phyloP scores from a whole-genome alignment of 164 flowering plant species.

The Annona cherimola region DNA sequence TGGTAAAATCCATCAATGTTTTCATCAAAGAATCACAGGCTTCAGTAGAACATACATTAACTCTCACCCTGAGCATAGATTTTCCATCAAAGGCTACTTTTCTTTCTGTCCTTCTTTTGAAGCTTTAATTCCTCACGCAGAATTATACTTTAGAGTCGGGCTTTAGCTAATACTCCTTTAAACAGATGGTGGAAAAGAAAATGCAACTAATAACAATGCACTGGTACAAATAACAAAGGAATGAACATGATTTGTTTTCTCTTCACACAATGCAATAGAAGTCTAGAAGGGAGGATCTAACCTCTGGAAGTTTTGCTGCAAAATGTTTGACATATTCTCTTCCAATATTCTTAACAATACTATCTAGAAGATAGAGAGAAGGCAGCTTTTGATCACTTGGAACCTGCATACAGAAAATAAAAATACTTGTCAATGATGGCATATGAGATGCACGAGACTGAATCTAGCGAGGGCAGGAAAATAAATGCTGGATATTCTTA shows the following conservation, averaged over 20 bases:
- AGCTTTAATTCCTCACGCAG: background rate
- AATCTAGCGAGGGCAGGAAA: background rate
- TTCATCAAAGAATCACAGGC: background rate
- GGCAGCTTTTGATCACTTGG: conserved; percentile 92
- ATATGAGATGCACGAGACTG: background rate
- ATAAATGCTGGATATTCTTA: background rate
- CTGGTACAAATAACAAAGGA: background rate
- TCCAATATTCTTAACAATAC: conserved; percentile 97
- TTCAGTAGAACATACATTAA: background rate
- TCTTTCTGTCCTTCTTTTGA: too few relatives aligned
- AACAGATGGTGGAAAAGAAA: background rate
- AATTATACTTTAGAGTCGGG: background rate
- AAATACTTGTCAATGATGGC: conserved; percentile 18
- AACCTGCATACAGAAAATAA: conserved; percentile 55
- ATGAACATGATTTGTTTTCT: background rate
- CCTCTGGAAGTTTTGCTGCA: conserved; percentile 86
- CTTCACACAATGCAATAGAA: background rate
- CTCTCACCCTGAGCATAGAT: background rate
- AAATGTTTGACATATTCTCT: conserved; percentile 88
- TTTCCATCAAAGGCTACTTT: background rate
- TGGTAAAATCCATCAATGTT: background rate
- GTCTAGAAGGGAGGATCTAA: conserved; percentile 27
- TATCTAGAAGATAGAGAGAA: conserved; percentile 93
- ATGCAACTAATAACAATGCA: background rate
- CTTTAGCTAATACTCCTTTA: background rate